Base-by-base conservation (phyloP, 1,284 basidiomycete genomes). In the Athelia sp. region DNA sequence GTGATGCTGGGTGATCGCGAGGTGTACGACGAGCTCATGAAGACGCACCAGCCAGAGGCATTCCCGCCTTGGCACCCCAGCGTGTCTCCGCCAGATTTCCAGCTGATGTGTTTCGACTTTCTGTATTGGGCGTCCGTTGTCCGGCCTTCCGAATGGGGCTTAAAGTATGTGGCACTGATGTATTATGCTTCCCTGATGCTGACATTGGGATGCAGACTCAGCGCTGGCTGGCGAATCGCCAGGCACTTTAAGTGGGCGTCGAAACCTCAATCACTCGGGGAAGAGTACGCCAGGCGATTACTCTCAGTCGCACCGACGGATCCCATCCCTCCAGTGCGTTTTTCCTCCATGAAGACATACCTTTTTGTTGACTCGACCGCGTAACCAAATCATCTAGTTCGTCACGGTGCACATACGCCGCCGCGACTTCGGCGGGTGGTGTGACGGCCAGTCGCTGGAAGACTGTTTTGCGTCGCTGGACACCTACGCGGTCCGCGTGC, bases 41-140 rank as follows among this genome's bases (percentile, higher is more conserved):
- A 3, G 57, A 61, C 9, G 52, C 64, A 24, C 26, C 4, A 29
- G 13, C 26, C 26, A 29, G 26, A 29, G 13, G 4, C 26, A 29
- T 29, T 29, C 26, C 26, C 70, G 1, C 63, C 63, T 11, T 43
- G 55, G 4, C 58, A 67, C 46, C 63, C 67, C 46, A 58, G 66
- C 10, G 60, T 62, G 11, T 59, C 75, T 17, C 69, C 69, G 4
- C 78, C 78, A 8, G 76, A 79, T 54, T 73, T 77, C 45, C 75
- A 78, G 29, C 52, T 81, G 32, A 57, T 76, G 21, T 79, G 76
- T 57, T 78, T 71, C 53, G 78, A 79, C 54, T 75, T 74, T 53
- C 57, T 80, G 44, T 79, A 77, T 58, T 80, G 69, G 52, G 65
- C 69, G 13, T 69, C 66, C 48, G 66, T 70, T 3, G 60, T 69